These are phyloP conservation scores for Brasilioporus rufonigricans DNA, from an alignment of 768 basidiomycete genomes.

Conservation along the genomic window DNA sequence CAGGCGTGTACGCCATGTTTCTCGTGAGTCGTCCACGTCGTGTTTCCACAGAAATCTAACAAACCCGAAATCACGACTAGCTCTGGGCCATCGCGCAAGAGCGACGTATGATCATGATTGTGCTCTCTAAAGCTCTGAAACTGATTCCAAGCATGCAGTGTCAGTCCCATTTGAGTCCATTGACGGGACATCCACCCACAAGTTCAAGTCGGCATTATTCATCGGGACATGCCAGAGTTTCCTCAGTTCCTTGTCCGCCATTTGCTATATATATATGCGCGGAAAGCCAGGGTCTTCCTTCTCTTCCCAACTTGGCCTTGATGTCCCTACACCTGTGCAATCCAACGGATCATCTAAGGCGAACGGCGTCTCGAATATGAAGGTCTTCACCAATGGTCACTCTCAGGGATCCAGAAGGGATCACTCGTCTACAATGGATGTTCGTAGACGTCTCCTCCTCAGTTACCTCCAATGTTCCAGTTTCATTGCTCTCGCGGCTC, in stretches of 20 bases:
- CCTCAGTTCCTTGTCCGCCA: slow-evolving; percentile 71
- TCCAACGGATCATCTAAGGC: slow-evolving; percentile 22
- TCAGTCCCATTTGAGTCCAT: slow-evolving; percentile 80
- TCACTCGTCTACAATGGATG: slow-evolving; percentile 29
- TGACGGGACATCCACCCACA: slow-evolving; percentile 59
- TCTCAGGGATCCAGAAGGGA: slow-evolving; percentile 20
- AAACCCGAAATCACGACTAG: slow-evolving; percentile 36
- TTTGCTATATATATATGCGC: slow-evolving; percentile 70
- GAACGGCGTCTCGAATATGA: slow-evolving; percentile 30
- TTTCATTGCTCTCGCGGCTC: slow-evolving; percentile 88
- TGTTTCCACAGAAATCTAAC: background rate
- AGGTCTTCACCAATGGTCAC: slow-evolving; percentile 38
- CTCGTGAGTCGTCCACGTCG: slow-evolving; percentile 50
- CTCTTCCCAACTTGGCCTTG: slow-evolving; percentile 61
- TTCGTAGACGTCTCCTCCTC: slow-evolving; percentile 52
- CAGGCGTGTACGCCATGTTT: slow-evolving; percentile 93
- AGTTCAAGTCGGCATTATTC: slow-evolving; percentile 84
- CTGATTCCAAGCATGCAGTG: slow-evolving; percentile 41
- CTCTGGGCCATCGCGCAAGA: slow-evolving; percentile 95
- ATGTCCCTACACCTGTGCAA: slow-evolving; percentile 24
- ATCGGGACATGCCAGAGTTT: slow-evolving; percentile 83
- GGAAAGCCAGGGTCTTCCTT: slow-evolving; percentile 53
- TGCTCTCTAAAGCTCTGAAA: background rate
- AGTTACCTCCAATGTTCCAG: slow-evolving; percentile 81
- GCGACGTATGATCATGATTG: slow-evolving; percentile 54